Evolutionary conservation across 2,329 filamentous ascomycete genomes (phyloP), one percentile per base, ranked within the genome.

Genomic region (Phoma sp.): DNA sequence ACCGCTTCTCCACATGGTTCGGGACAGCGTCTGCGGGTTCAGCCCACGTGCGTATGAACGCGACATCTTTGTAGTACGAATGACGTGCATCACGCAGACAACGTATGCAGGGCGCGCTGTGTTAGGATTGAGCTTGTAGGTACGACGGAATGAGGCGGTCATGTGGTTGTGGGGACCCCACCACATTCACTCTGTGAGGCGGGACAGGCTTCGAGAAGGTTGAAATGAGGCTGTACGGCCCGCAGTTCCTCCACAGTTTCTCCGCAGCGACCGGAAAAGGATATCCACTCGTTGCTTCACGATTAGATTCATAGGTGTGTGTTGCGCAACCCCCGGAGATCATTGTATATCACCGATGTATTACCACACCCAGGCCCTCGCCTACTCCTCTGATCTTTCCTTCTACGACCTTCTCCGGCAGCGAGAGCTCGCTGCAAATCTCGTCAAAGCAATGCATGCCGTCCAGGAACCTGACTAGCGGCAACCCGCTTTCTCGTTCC

Each of bases 381-480:
- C 73, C 73, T 51, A 66, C 38, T 6, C 66, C 65, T 73, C 85
- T 87, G 40, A 95, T 75, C 71, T 83, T 86, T 30, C 86, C 85
- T 76, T 91, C 81, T 14, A 93, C 86, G 66, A 90, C 87, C 53
- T 80, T 81, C 68, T 93, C 88, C 6, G 84, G 85, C 69, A 91
- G 70, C 57, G 88, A 87, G 72, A 87, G 81, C 77, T 92, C 90
- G 1, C 87, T 90, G 68, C 90, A 91, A 61, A 93, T 91, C 79
- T 93, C 87, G 76, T 95, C 91, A 74, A 93, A 90, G 64, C 84
- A 86, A 70, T 92, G 89, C 60, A 83, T 83, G 0, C 91, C 91
- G 73, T 93, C 89, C 10, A 89, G 81, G 68, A 90, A 93, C 66
- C 79, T 82, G 61, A 87, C 81, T 69, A 93, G 67, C 21, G 82